These are phyloP conservation scores for Shiraia sp. DNA, from an alignment of 2,329 filamentous ascomycete species.

Conservation along the genomic window DNA sequence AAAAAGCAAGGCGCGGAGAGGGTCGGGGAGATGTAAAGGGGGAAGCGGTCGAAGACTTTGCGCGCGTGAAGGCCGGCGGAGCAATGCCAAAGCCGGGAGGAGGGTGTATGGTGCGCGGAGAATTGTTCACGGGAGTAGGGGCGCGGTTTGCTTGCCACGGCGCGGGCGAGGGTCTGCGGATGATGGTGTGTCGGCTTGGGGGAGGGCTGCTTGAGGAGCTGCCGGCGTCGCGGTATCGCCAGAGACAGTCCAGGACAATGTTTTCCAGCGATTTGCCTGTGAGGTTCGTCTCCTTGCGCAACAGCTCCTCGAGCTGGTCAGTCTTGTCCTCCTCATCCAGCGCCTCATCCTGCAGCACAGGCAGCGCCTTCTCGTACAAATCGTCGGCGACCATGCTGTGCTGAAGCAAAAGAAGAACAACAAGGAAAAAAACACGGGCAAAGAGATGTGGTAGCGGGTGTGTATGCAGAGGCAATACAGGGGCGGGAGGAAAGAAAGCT, in stretches of 20 bases:
- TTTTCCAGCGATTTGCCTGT: conserved; percentile 82
- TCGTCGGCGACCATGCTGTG: conserved; percentile 84
- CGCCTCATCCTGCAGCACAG: conserved; percentile 78
- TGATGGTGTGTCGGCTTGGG: conserved; percentile 83
- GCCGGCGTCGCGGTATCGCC: conserved; percentile 73
- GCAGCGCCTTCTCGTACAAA: conserved; percentile 87
- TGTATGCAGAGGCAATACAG: conserved; percentile 1
- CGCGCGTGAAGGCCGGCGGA: conserved; percentile 74
- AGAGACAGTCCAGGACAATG: conserved; percentile 85
- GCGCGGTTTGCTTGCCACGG: conserved; percentile 81
- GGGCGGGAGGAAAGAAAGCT: neutral
- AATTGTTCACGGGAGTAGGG: conserved; percentile 79
- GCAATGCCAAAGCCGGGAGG: conserved; percentile 76
- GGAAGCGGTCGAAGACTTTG: conserved; percentile 74
- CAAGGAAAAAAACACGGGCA: conserved; percentile 3
- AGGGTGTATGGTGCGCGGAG: conserved; percentile 78
- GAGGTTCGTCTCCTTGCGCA: conserved; percentile 77
- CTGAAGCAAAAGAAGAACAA: conserved; percentile 6
- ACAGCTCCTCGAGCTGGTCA: conserved; percentile 83
- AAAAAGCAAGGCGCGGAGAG: conserved; percentile 86
- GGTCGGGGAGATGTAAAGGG: conserved; percentile 93
- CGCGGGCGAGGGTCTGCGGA: conserved; percentile 88
- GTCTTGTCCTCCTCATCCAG: conserved; percentile 95
- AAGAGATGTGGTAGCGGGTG: conserved; percentile 7
- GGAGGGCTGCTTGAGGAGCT: conserved; percentile 74